Evolutionary conservation across 2,329 filamentous ascomycete species (phyloP), one percentile per base, ranked within the genome.

Genomic region (Arthrobotrys iridis): DNA sequence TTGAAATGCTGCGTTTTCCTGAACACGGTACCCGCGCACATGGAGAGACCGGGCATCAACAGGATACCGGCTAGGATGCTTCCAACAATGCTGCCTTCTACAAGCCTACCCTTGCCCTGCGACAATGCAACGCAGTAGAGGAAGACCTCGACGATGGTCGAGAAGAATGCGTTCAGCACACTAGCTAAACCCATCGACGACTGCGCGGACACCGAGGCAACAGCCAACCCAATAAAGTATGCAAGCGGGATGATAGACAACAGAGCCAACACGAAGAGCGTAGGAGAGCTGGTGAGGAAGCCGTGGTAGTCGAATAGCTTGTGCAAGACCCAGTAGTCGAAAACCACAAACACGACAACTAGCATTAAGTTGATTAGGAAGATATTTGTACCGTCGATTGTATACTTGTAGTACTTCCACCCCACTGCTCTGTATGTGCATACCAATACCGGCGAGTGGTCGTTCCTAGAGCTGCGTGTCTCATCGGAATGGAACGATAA

Each of bases 1-100:
- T 99, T 99, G 86, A 99, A 99, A 43, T 95, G 90, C 81, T 99
- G 95, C 0, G 95, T 99, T 84, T 99, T 99, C 79, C 96, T 90
- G 84, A 97, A 97, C 81, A 99, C 90, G 15, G 96, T 96, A 46
- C 95, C 95, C 80, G 97, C 99, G 82, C 95, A 99, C 95, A 99
- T 99, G 70, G 94, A 98, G 33, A 99, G 82, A 0, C 95, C 95
- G 0, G 95, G 95, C 48, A 99, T 86, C 81, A 99, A 96, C 11
- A 99, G 86, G 46, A 99, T 92, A 84, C 95, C 95, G 2, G 94
- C 94, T 82, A 99, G 97, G 76, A 99, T 97, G 82, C 95, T 99
- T 76, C 95, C 95, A 75, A 99, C 92, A 79, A 99, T 93, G 83
- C 93, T 97, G 57, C 95, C 95, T 82, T 99, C 95, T 0, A 99